phyloP scores from a whole-genome alignment of 2,329 filamentous ascomycete species.

The Pestalotiopsis sp. region DNA sequence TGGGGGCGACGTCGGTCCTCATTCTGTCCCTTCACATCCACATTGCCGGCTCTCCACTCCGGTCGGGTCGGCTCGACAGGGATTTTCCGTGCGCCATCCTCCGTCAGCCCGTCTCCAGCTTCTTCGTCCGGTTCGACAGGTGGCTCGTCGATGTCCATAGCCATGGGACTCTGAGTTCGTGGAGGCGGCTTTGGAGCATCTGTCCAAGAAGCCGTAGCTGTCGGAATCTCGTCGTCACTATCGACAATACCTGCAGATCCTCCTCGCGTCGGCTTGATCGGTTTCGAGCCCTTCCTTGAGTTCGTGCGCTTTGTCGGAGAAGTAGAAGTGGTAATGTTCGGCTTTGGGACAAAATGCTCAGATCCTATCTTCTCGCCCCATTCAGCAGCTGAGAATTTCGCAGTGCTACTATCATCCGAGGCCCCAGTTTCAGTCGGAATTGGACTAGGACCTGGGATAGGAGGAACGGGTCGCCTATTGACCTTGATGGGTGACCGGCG shows the following conservation, averaged over 20 bases:
- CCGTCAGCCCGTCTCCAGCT: constrained; percentile 24
- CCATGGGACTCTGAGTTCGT: constrained; percentile 50
- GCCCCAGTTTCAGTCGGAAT: constrained; percentile 21
- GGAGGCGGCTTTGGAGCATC: constrained; percentile 20
- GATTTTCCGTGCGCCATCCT: constrained; percentile 50
- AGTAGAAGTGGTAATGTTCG: constrained; percentile 36
- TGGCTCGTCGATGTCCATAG: constrained; percentile 68
- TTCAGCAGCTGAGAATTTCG: constrained; percentile 50
- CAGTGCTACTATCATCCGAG: constrained; percentile 25
- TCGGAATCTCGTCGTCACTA: constrained; percentile 42
- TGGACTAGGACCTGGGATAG: constrained; percentile 23
- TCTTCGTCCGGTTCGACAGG: constrained; percentile 29
- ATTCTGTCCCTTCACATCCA: constrained; percentile 28
- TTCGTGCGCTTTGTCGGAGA: constrained; percentile 51
- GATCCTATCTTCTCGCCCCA: constrained; percentile 58
- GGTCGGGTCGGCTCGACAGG: constrained; percentile 59
- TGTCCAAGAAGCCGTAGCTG: constrained; percentile 39
- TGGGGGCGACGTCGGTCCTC: constrained; percentile 19
- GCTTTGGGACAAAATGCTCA: constrained; percentile 54
- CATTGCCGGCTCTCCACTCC: constrained; percentile 59
- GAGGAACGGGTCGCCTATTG: constrained; percentile 5
- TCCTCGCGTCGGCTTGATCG: constrained; percentile 51
- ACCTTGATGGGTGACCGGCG: constrained; percentile 38
- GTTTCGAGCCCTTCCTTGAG: constrained; percentile 60
- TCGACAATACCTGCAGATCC: constrained; percentile 48